These are phyloP conservation scores for Penicillium digitatum DNA, from an alignment of 2,329 filamentous ascomycete species.

Conservation along the genomic window DNA sequence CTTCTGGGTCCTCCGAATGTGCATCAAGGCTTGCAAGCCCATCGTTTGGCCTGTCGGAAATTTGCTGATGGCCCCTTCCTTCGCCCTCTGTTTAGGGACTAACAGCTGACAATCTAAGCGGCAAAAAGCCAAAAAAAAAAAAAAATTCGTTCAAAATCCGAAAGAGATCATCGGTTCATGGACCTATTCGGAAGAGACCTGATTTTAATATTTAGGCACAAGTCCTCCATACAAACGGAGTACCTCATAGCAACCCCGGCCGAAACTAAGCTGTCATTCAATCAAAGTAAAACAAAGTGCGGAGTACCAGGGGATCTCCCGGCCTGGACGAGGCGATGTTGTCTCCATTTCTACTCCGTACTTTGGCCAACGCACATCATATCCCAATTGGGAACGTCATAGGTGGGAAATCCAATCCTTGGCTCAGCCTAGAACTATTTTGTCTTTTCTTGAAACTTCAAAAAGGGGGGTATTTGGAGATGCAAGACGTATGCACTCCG, in stretches of 20 bases:
- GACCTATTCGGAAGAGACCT: not conserved
- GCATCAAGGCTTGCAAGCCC: not conserved
- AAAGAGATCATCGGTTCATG: not conserved
- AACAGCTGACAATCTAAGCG: not conserved
- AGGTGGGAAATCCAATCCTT: not conserved
- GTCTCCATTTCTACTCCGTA: not conserved
- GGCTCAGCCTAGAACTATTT: not conserved
- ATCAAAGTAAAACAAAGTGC: not conserved
- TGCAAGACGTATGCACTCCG: not conserved
- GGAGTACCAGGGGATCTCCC: not conserved
- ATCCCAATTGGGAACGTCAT: not conserved
- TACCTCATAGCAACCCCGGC: not conserved
- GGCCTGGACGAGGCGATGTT: not conserved
- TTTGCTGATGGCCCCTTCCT: not conserved
- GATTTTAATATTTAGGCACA: not conserved
- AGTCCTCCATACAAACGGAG: too few species aligned
- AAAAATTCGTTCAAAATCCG: not conserved
- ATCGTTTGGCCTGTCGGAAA: not conserved
- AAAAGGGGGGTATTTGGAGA: not conserved
- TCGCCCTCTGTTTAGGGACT: too few species aligned
- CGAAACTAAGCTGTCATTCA: not conserved
- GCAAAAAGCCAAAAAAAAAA: not conserved
- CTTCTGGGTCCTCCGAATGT: not conserved
- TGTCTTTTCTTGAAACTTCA: not conserved
- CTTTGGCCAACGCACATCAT: not conserved